Conservation (phyloP, 768 basidiomycete species). For the Hemileccinum impolitum region DNA sequence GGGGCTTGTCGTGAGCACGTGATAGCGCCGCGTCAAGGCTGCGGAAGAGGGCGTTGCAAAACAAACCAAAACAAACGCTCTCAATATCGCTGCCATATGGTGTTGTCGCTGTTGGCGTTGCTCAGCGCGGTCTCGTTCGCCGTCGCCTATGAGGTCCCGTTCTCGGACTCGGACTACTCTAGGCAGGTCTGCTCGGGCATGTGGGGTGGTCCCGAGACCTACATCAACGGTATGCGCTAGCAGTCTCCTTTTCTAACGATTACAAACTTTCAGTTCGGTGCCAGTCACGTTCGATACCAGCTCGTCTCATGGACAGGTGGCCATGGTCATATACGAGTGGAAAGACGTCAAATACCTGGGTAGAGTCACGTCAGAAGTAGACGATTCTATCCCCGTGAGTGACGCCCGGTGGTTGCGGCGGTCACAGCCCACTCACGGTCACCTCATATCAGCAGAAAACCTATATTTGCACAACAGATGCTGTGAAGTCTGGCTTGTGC, state of each 20-base stretch:
- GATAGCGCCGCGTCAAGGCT: constrained; percentile 13
- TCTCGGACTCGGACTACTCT: constrained; percentile 75
- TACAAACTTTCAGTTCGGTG: constrained; percentile 14
- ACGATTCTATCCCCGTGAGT: constrained; percentile 66
- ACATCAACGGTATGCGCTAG: constrained; percentile 70
- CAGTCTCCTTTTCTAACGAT: constrained; percentile 2
- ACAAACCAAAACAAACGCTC: constrained; percentile 29
- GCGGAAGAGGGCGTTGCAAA: constrained; percentile 9
- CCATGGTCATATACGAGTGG: constrained; percentile 98
- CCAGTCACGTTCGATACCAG: constrained; percentile 71
- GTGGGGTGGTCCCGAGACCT: constrained; percentile 78
- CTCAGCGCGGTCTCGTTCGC: constrained; percentile 35
- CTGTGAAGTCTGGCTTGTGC: constrained; percentile 72
- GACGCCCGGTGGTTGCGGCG: constrained; percentile 4
- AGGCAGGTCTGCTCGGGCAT: constrained; percentile 95
- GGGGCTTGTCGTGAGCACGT: constrained; percentile 21
- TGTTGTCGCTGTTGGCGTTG: constrained; percentile 18
- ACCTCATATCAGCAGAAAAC: constrained; percentile 64
- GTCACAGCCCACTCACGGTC: constrained; percentile 15
- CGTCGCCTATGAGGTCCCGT: constrained; percentile 57
- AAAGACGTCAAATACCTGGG: constrained; percentile 82
- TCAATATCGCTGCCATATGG: constrained; percentile 17
- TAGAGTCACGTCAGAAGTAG: constrained; percentile 50
- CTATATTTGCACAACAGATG: constrained; percentile 88
- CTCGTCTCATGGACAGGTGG: constrained; percentile 79